Base-by-base conservation (phyloP, 2,329 filamentous ascomycete species). In the Raffaelea deltoideospora region DNA sequence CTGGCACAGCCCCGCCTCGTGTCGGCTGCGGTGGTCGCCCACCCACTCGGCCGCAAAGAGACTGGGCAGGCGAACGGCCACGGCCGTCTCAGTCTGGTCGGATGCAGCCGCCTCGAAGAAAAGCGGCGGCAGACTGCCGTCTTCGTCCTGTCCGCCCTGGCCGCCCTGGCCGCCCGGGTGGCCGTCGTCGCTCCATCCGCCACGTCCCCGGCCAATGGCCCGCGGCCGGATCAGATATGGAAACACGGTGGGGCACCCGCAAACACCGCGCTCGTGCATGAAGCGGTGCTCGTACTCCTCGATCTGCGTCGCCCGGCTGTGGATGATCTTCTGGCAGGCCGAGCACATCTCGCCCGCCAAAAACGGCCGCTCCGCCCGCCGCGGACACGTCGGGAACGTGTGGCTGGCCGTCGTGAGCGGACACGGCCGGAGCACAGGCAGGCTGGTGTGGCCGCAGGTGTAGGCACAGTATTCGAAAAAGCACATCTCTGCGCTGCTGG, bases 371-470 rank as follows among this genome's bases (percentile, higher is more conserved):
- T 41, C 39, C 5, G 51, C 53, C 3, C 52, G 47, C 10, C 31
- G 41, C 4, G 44, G 30, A 39, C 60, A 63, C 21, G 54, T 45
- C 0, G 58, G 56, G 37, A 58, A 56, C 21, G 44, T 53, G 41
- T 55, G 48, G 5, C 49, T 41, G 5, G 50, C 46, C 0, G 61
- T 63, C 0, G 60, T 62, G 41, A 61, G 33, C 1, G 65, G 64
- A 41, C 65, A 68, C 3, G 53, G 49, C 0, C 59, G 55, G 33
- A 63, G 50, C 10, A 59, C 51, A 1, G 55, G 50, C 4, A 56
- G 29, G 7, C 57, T 59, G 33, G 56, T 58, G 49, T 69, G 65
- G 14, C 63, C 65, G 46, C 65, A 69, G 24, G 50, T 56, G 48
- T 64, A 68, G 37, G 55, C 58, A 33, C 64, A 47, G 43, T 54